These are phyloP conservation scores for Spathaspora arborariae DNA, from an alignment of 805 yeast species.

Conservation along the genomic window DNA sequence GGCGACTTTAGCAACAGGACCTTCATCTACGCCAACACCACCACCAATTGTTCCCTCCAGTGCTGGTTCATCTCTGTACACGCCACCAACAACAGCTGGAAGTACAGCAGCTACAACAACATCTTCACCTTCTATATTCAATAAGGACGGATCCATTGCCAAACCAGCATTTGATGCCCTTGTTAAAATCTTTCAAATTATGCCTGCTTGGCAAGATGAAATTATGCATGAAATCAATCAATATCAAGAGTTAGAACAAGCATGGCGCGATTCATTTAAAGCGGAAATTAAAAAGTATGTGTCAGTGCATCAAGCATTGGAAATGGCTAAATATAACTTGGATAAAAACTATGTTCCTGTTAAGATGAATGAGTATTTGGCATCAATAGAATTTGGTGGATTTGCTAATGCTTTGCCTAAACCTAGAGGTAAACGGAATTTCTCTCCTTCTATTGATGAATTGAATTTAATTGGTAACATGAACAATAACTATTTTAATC, in stretches of 20 bases:
- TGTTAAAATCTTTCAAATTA: slow-evolving; percentile 19
- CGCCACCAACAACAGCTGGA: slow-evolving; percentile 3
- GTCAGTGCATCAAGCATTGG: slow-evolving; percentile 23
- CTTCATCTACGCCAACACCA: neutral
- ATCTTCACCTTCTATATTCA: slow-evolving; percentile 14
- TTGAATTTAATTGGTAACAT: neutral
- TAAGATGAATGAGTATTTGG: slow-evolving; percentile 31
- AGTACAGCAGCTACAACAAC: neutral
- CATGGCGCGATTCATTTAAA: slow-evolving; percentile 29
- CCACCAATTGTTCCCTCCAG: neutral
- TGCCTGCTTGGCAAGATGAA: slow-evolving; percentile 35
- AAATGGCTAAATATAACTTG: slow-evolving; percentile 19
- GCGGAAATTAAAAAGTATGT: slow-evolving; percentile 28
- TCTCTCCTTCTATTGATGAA: slow-evolving; percentile 12
- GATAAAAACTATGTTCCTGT: slow-evolving; percentile 29
- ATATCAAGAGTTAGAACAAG: slow-evolving; percentile 21
- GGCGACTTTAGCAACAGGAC: slow-evolving; percentile 1
- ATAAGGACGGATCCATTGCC: slow-evolving; percentile 28
- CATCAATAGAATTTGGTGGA: slow-evolving; percentile 39
- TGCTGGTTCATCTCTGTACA: neutral
- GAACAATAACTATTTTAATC: slow-evolving; percentile 8
- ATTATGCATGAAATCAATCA: slow-evolving; percentile 23
- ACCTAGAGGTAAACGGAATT: slow-evolving; percentile 10
- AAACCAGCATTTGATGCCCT: slow-evolving; percentile 23
- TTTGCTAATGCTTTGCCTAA: slow-evolving; percentile 21